Evolutionary conservation across 768 basidiomycete species (phyloP), one percentile per base, ranked within the genome.

Genomic region (Suillus hirtellus): DNA sequence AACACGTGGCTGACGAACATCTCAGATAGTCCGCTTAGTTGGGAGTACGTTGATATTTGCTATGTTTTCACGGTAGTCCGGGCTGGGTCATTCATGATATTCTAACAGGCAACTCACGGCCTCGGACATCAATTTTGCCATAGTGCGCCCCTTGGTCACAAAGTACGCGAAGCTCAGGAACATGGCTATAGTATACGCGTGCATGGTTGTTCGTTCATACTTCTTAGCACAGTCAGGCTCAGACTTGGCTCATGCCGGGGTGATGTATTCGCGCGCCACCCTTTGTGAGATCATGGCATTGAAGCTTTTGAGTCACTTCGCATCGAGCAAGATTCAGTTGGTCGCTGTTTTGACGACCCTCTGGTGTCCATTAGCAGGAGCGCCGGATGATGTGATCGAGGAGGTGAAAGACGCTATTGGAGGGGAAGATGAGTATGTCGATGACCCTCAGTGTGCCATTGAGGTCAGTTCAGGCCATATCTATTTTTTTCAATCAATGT

Each of bases 221-320:
- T 97, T 95, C 71, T 80, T 93, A 19, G 79, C 85, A 11, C 82
- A 87, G 55, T 83, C 87, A 3, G 86, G 86, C 31, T 79, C 81
- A 3, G 88, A 95, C 68, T 80, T 97, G 53, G 92, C 92, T 15
- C 89, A 89, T 76, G 84, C 92, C 10, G 86, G 83, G 17, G 81
- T 97, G 61, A 89, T 91, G 79, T 74, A 79, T 60, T 78, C 86
- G 11, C 80, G 90, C 46, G 95, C 94, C 4, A 87, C 82, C 37
- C 81, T 96, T 11, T 96, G 93, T 75, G 94, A 97, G 72, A 85
- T 97, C 17, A 75, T 97, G 21, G 94, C 96, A 10, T 87, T 93
- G 80, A 97, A 97, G 70, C 84, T 96, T 27, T 80, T 95, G 12
- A 85, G 83, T 24, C 82, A 82, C 38, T 95, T 92, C 70, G 88